phyloP scores from a whole-genome alignment of 257 asterid species.

The Solanum gracilifrons region DNA sequence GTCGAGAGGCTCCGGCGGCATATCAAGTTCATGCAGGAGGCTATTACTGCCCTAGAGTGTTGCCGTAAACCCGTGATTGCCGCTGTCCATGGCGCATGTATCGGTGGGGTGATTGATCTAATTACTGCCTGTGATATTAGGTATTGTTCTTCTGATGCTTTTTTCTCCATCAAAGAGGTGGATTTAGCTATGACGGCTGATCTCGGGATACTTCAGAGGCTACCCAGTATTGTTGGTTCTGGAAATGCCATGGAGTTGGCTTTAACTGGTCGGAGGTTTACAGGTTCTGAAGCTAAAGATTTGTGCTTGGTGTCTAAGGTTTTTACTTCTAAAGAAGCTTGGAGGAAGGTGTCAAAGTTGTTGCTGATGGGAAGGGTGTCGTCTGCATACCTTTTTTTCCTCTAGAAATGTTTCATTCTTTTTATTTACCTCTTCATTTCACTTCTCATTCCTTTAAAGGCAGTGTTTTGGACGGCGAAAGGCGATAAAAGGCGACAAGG shows the following conservation, averaged over 20 bases:
- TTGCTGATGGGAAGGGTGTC: slow-evolving; percentile 48
- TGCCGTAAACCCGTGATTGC: slow-evolving; percentile 84
- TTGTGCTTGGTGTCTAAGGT: slow-evolving; percentile 53
- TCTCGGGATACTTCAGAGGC: slow-evolving; percentile 88
- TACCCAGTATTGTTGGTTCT: slow-evolving; percentile 67
- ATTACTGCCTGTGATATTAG: slow-evolving; percentile 78
- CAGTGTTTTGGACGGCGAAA: too few species aligned
- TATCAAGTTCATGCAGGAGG: slow-evolving; percentile 49
- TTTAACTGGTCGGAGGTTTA: slow-evolving; percentile 56
- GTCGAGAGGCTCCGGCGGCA: slow-evolving; percentile 49
- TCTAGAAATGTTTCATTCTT: background rate
- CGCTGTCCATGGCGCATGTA: slow-evolving; percentile 70
- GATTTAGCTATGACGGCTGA: slow-evolving; percentile 76
- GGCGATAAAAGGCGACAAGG: too few species aligned
- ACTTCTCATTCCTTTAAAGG: background rate
- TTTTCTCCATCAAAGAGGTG: slow-evolving; percentile 73
- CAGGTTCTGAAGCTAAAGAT: slow-evolving; percentile 65
- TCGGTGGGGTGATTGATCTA: slow-evolving; percentile 76
- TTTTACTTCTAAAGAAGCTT: slow-evolving; percentile 40
- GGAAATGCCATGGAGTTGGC: slow-evolving; percentile 87
- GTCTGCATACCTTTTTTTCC: background rate
- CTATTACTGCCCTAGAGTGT: slow-evolving; percentile 62
- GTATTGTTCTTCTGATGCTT: slow-evolving; percentile 42
- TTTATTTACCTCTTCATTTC: background rate
- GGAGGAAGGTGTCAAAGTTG: slow-evolving; percentile 38